Conservation (phyloP, 2,329 filamentous ascomycete species). For the Fonsecaea monophora region DNA sequence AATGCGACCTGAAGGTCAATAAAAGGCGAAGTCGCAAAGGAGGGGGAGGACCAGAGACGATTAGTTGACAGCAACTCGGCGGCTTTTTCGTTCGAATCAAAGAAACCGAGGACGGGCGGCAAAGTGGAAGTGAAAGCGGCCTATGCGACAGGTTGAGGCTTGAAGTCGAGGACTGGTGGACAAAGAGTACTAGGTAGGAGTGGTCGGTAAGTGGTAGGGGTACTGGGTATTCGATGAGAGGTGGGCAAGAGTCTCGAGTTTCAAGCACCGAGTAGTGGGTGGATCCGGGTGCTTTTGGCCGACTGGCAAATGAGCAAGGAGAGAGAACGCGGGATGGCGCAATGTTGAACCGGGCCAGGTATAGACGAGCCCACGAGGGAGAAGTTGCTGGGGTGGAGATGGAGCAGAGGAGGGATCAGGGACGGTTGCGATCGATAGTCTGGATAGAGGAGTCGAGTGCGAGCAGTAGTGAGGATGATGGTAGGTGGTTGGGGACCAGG, state of each 20-base stretch:
- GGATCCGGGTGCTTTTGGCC: background rate
- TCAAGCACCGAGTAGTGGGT: slow-evolving; percentile 1
- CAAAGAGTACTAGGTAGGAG: background rate
- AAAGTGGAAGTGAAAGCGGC: slow-evolving; percentile 18
- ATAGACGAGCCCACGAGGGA: slow-evolving; percentile 19
- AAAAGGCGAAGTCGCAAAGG: slow-evolving; percentile 14
- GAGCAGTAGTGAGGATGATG: background rate
- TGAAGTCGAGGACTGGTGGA: slow-evolving; percentile 7
- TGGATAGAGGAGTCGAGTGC: background rate
- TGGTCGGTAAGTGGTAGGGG: background rate
- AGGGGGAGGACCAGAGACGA: background rate
- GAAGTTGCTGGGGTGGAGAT: slow-evolving; percentile 13
- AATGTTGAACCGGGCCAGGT: slow-evolving; percentile 24
- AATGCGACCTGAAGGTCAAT: slow-evolving; percentile 16
- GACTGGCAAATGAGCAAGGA: slow-evolving; percentile 18
- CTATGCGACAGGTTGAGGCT: slow-evolving; percentile 21
- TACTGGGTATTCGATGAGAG: background rate
- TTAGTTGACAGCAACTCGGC: slow-evolving; percentile 9
- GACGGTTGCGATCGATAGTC: slow-evolving; percentile 2
- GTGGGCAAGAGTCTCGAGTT: background rate
- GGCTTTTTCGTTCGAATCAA: slow-evolving; percentile 18
- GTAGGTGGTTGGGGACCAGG: background rate
- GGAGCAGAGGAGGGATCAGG: background rate
- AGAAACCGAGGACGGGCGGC: slow-evolving; percentile 20
- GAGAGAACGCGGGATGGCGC: slow-evolving; percentile 32